Base-by-base conservation (phyloP, 345 rosid species). In the Geranium rotundifolium region DNA sequence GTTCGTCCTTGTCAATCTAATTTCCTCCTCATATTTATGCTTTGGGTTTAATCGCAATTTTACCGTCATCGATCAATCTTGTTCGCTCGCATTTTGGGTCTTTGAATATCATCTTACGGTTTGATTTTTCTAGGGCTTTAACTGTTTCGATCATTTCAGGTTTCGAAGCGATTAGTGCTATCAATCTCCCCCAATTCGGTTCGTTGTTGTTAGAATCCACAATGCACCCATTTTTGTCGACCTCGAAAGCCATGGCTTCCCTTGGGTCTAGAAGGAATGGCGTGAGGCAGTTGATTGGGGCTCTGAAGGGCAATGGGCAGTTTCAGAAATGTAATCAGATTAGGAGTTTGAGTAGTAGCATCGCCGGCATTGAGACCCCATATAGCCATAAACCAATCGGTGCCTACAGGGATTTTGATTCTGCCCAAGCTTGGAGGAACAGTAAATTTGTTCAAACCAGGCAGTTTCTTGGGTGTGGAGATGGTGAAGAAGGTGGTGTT, bases 401-500 rank as follows among this genome's bases (percentile, higher is more conserved):
- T 37, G 54, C 68, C 34, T 54, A 63, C 39, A 71, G 56, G 64
- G 78, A 71, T n/a, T 57, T n/a, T 56, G 31, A 59, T 63, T n/a
- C 59, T 17, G 19, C 69, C 52, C 52, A 46, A 46, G 15, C 52
- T 3, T 57, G 64, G 16, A 72, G 56, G 10, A 37, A 62, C 57
- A 64, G 58, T 17, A 63, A 29, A 29, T n/a, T 66, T 31, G 2
- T 72, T 57, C 96, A 82, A 58, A 81, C 75, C 65, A 85, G 95
- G 73, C 82, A 58, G 58, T 90, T 93, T 79, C 85, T 93, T 59
- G 96, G 99, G 9, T 86, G 95, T 20, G 97, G 99, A 27, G 97
- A 93, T 39, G 96, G 96, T 0, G 99, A 93, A 68, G 96, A 86
- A 73, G 95, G 88, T 19, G 77, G 80, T 58, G 89, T 76, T 70